Percentiles rank a stretch among this genome's conserved stretches.
Evolutionary conservation across 2,329 filamentous ascomycete genomes (phyloP).

Genomic region (Colletotrichum acutatum): DNA sequence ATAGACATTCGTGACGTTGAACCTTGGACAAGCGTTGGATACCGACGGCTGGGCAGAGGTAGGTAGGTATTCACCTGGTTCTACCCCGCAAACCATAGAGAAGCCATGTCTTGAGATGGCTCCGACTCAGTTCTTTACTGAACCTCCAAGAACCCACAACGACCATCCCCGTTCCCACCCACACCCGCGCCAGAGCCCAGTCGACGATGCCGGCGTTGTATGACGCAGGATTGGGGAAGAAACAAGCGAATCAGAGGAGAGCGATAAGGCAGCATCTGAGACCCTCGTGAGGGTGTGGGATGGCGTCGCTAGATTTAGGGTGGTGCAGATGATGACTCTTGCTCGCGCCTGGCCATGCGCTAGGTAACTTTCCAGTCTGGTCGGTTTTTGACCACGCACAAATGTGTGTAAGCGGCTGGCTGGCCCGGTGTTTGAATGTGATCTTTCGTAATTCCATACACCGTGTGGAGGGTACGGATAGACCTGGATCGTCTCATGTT

Average conservation of each 20-base stretch:
- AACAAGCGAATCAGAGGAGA: conserved; percentile 16
- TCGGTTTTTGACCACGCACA: background rate
- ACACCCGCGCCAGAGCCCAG: conserved; percentile 26
- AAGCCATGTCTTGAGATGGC: conserved; percentile 6
- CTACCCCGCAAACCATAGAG: conserved; percentile 30
- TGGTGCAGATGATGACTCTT: conserved; percentile 31
- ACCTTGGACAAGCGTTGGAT: background rate
- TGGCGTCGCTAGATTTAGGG: conserved; percentile 19
- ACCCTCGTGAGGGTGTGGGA: conserved; percentile 20
- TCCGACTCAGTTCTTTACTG: conserved; percentile 19
- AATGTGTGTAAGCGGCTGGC: background rate
- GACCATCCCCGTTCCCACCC: conserved; percentile 22
- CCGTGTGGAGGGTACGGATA: background rate
- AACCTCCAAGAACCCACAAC: conserved; percentile 4
- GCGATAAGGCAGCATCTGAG: conserved; percentile 32
- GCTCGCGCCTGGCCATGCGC: conserved; percentile 5
- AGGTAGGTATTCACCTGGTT: background rate
- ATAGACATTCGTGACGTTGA: background rate
- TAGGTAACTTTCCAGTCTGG: background rate
- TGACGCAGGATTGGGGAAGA: conserved; percentile 28
- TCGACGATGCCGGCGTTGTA: conserved; percentile 22
- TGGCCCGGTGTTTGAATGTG: conserved; percentile 1
- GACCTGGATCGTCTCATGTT: background rate
- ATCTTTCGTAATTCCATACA: background rate
- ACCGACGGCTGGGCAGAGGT: background rate